Evolutionary conservation across 495 filamentous ascomycete species (phyloP), one percentile per base, ranked within the genome.

Genomic region (Elasticomyces elasticus): DNA sequence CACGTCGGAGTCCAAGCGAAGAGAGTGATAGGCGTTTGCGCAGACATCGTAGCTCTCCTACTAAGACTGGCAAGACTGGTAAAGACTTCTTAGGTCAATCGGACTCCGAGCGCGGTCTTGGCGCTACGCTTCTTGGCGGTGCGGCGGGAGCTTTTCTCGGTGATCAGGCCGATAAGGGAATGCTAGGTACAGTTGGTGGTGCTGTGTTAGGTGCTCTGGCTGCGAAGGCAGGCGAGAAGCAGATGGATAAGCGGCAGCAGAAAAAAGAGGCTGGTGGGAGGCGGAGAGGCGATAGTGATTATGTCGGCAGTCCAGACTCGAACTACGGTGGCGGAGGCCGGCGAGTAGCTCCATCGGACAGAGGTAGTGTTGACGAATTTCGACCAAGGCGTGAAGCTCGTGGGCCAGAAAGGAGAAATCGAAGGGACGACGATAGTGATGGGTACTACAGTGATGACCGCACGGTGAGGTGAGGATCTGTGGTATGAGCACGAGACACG

Each of bases 101-200:
- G 25, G 53, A 55, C 27, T 49, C 45, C 37, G 53, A 55, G 5
- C 53, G 53, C 4, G 53, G 53, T 20, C 23, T 55, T 12, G 53
- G 53, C 20, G 53, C 53, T 17, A 55, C 53, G 1, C 35, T 55
- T 19, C 45, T 55, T 11, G 53, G 53, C n/a, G 53, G 53, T 5
- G 53, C 53, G 24, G 53, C 53, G 10, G 53, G 53, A 5, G 53
- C 53, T 1, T 55, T 45, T 45, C 43, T 55, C 4, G 53, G 53
- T 22, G 53, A 55, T 26, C 53, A 50, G 43, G 53, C 45, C 13
- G 45, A 49, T 26, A 55, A 42, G 50, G 43, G 44, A 2, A n/a
- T 33, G 1, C 33, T 55, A 10, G 53, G 53, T 13, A 50, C 53
- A 13, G 19, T 55, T 9, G 53, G 53, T 20, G 53, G 53, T 1